These are phyloP conservation scores for Dalbergia cochinchinensis DNA, from an alignment of 306 rosid species.

Conservation along the genomic window DNA sequence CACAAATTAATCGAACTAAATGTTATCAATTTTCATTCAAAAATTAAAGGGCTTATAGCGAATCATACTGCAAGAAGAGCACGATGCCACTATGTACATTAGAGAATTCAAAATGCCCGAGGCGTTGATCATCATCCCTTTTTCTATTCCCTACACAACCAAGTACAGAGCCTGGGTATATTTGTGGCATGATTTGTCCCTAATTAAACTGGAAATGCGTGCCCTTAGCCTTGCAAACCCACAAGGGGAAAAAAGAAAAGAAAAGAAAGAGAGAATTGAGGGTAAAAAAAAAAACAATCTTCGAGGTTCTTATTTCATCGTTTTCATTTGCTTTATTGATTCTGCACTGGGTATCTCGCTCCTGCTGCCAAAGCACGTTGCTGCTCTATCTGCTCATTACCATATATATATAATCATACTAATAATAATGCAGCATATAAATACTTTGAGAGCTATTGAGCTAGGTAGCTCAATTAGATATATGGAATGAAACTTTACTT, in stretches of 20 bases:
- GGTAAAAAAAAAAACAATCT: background rate
- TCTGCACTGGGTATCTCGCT: conserved; percentile 81
- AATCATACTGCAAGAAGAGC: background rate
- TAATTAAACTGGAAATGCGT: background rate
- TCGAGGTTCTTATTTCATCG: background rate
- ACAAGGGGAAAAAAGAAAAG: background rate
- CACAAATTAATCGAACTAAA: background rate
- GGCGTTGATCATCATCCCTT: background rate
- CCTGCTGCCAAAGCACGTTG: conserved; percentile 87
- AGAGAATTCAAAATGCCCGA: conserved; percentile 40
- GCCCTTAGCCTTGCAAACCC: background rate
- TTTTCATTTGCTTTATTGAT: conserved; percentile 40
- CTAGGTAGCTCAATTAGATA: too few species aligned
- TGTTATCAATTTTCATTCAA: conserved; percentile 36
- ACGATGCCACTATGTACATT: conserved; percentile 9
- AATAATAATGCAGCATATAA: background rate
- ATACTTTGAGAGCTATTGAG: background rate
- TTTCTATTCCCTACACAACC: conserved; percentile 25
- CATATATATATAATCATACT: background rate
- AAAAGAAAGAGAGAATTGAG: too few species aligned
- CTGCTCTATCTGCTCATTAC: conserved; percentile 74
- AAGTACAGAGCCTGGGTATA: conserved; percentile 4
- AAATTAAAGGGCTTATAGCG: conserved; percentile 16
- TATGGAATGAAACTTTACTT: conserved; percentile 50
- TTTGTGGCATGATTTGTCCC: conserved; percentile 5